Evolutionary conservation across 2,329 filamentous ascomycete genomes (phyloP).

Genomic region (Colletotrichum salicis): DNA sequence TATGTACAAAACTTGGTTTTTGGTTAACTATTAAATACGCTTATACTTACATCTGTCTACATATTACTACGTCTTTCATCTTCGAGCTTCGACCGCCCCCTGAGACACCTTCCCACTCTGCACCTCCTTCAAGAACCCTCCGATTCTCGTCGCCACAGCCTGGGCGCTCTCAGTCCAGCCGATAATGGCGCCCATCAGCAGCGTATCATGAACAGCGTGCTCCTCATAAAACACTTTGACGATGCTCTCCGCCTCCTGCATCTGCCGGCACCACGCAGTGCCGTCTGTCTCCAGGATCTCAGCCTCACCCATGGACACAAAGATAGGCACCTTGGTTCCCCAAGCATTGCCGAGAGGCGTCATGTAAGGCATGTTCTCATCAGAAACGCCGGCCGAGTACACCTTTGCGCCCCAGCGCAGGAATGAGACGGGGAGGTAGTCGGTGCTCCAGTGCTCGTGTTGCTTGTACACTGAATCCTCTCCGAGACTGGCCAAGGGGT

Average conservation of each 20-base stretch:
- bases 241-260: conserved; percentile 1
- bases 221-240: conserved; percentile 15
- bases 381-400: conserved; percentile 13
- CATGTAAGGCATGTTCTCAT: conserved; percentile 3
- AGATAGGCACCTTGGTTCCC: conserved; percentile 13
- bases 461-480: conserved; percentile 20
- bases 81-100: neutral
- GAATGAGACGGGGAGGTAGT: conserved; percentile 23
- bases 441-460: conserved; percentile 23
- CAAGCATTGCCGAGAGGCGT: conserved; percentile 21
- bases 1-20: too few species aligned
- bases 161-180: conserved; percentile 22
- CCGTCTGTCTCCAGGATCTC: conserved; percentile 24
- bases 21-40: neutral
- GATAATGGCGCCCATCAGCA: conserved; percentile 14
- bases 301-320: conserved; percentile 16
- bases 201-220: conserved; percentile 16
- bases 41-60: neutral
- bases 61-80: neutral
- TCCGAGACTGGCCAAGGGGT: conserved; percentile 20
- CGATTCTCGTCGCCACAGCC: conserved; percentile 14
- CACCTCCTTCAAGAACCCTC: conserved; percentile 1
- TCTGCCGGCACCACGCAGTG: conserved; percentile 18
- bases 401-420: conserved; percentile 21
- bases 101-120: neutral